Percentiles rank a stretch among this genome's conserved stretches.
phyloP scores from a whole-genome alignment of 1,284 basidiomycete genomes.

The Xanthoconium separans region DNA sequence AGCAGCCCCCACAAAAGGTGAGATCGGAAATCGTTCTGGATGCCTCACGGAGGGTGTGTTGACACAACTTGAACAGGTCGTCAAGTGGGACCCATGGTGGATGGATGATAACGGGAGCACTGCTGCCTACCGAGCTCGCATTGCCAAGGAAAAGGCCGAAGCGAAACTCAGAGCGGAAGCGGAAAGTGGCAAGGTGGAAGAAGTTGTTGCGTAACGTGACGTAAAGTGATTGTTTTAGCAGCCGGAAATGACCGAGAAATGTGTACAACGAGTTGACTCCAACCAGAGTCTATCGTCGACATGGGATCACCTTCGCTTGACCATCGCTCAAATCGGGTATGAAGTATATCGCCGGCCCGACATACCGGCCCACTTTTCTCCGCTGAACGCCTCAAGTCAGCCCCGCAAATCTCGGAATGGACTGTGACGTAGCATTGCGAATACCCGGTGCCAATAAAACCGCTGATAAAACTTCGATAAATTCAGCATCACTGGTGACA shows the following conservation, averaged over 20 bases:
- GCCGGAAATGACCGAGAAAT: no score
- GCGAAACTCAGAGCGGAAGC: slow-evolving; percentile 1
- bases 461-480: no score
- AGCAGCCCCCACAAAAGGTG: not conserved
- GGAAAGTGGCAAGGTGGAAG: not conserved
- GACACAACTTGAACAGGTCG: not conserved
- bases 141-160: slow-evolving; percentile 10
- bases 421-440: no score
- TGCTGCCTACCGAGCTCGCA: slow-evolving; percentile 15
- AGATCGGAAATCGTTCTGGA: not conserved
- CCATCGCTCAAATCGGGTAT: no score
- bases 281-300: no score
- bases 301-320: no score
- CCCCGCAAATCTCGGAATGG: no score
- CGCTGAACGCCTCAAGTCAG: no score
- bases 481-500: no score
- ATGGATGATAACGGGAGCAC: slow-evolving; percentile 17
- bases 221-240: not conserved
- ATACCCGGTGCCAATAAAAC: no score
- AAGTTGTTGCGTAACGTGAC: not conserved
- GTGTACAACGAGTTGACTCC: no score
- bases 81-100: slow-evolving; percentile 16
- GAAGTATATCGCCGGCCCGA: not conserved
- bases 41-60: no score
- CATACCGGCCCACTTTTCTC: not conserved